phyloP scores from a whole-genome alignment of 768 basidiomycete species.

The Gymnopilus junonius region DNA sequence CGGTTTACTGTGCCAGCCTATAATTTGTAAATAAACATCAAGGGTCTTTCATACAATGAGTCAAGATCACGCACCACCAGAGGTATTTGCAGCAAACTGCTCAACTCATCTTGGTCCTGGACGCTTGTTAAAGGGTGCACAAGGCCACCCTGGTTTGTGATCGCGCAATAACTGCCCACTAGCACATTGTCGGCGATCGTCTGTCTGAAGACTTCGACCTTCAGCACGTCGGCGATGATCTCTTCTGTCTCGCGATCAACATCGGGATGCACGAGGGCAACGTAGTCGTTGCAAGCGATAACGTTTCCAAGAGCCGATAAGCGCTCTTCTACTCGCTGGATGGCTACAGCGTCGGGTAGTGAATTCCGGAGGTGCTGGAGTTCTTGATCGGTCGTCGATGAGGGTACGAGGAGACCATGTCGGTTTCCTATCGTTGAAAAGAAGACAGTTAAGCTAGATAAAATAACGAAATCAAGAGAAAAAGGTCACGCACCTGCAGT shows the following conservation, averaged over 20 bases:
- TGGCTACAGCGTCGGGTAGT: slow-evolving; percentile 88
- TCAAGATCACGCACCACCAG: slow-evolving; percentile 80
- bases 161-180: slow-evolving; percentile 93
- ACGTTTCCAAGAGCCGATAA: slow-evolving; percentile 98
- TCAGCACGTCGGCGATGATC: slow-evolving; percentile 98
- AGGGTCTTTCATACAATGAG: background rate
- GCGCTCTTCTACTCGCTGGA: slow-evolving; percentile 97
- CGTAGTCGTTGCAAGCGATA: slow-evolving; percentile 98
- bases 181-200: slow-evolving; percentile 97
- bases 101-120: slow-evolving; percentile 97
- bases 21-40: slow-evolving; percentile 1
- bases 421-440: slow-evolving; percentile 72
- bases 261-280: slow-evolving; percentile 98
- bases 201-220: slow-evolving; percentile 98
- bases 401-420: slow-evolving; percentile 95
- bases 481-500: slow-evolving; percentile 72
- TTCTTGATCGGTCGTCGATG: slow-evolving; percentile 96
- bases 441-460: background rate
- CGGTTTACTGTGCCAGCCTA: slow-evolving; percentile 98
- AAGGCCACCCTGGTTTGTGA: slow-evolving; percentile 96
- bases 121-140: slow-evolving; percentile 98
- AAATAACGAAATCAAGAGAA: background rate
- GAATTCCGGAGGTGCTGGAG: slow-evolving; percentile 97
- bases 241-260: slow-evolving; percentile 99
- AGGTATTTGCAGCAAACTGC: slow-evolving; percentile 91